phyloP scores from a whole-genome alignment of 208 protist species.

The Zelonia costaricensis region DNA sequence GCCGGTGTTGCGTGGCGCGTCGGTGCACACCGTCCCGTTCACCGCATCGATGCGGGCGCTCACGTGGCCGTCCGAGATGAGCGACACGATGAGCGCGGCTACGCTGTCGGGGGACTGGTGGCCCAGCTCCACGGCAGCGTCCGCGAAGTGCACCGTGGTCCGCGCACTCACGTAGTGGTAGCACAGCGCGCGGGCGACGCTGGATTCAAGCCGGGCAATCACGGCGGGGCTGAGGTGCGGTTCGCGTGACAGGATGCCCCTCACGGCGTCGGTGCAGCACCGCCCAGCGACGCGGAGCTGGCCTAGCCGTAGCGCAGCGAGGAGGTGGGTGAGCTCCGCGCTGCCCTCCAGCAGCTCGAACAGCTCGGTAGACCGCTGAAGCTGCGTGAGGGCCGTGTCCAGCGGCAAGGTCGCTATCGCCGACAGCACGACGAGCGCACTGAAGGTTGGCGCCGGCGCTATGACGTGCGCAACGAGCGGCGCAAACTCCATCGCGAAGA shows the following conservation, averaged over 20 bases:
- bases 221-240: constrained; percentile 6
- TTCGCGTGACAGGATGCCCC: constrained; percentile 9
- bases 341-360: constrained; percentile 34
- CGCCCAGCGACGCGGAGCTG: constrained; percentile 31
- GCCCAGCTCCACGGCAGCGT: constrained; percentile 20
- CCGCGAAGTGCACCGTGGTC: constrained; percentile 8
- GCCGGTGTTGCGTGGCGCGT: neutral
- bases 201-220: constrained; percentile 22
- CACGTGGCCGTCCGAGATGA: constrained; percentile 15
- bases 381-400: constrained; percentile 29
- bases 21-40: constrained; percentile 3
- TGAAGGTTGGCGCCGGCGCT: constrained; percentile 22
- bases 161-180: constrained; percentile 32
- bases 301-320: constrained; percentile 30
- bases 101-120: constrained; percentile 10
- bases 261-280: constrained; percentile 25
- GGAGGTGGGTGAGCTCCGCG: constrained; percentile 18
- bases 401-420: constrained; percentile 45
- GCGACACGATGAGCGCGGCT: neutral
- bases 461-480: constrained; percentile 28
- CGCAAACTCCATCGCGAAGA: constrained; percentile 19
- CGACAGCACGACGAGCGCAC: constrained; percentile 40
- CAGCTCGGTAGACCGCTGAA: constrained; percentile 29
- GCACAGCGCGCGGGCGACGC: constrained; percentile 32
- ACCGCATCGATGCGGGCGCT: constrained; percentile 25